Evolutionary conservation across 192 early-diverging fungal genomes (phyloP).

Genomic region (Rhizophagus prolifer): DNA sequence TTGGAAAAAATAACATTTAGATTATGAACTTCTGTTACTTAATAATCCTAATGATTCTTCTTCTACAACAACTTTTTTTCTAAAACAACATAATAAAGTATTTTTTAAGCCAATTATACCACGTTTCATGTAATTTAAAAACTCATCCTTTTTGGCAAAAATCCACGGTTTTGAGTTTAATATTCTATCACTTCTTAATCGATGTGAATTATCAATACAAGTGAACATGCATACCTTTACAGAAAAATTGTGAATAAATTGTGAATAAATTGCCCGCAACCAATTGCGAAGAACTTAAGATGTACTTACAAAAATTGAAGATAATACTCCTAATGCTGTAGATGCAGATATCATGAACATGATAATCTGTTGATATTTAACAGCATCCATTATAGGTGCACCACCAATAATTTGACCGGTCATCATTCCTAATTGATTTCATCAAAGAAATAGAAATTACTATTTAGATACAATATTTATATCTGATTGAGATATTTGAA

Average conservation of each 20-base stretch:
- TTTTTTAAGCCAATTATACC: background rate
- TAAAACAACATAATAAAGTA: too few species aligned
- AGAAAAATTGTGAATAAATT: background rate
- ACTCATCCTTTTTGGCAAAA: background rate
- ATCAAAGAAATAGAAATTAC: background rate
- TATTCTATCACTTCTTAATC: conserved; percentile 21
- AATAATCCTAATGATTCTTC: background rate
- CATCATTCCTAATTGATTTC: conserved; percentile 59
- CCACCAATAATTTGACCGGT: conserved; percentile 87
- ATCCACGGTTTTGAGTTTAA: conserved; percentile 9
- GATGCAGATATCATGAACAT: conserved; percentile 84
- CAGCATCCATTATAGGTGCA: conserved; percentile 72
- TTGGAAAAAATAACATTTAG: too few species aligned
- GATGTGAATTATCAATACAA: conserved; percentile 21
- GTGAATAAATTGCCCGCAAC: background rate
- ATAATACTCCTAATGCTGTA: conserved; percentile 62
- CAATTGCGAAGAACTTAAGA: background rate
- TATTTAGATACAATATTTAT: background rate
- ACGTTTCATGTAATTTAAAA: background rate
- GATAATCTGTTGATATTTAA: conserved; percentile 82
- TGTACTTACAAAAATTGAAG: conserved; percentile 47
- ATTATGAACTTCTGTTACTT: background rate
- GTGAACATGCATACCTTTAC: conserved; percentile 7
- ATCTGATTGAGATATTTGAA: background rate
- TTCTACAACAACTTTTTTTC: background rate